Evolutionary conservation across 306 rosid species (phyloP).

Genomic region (Dryas octopetala): DNA sequence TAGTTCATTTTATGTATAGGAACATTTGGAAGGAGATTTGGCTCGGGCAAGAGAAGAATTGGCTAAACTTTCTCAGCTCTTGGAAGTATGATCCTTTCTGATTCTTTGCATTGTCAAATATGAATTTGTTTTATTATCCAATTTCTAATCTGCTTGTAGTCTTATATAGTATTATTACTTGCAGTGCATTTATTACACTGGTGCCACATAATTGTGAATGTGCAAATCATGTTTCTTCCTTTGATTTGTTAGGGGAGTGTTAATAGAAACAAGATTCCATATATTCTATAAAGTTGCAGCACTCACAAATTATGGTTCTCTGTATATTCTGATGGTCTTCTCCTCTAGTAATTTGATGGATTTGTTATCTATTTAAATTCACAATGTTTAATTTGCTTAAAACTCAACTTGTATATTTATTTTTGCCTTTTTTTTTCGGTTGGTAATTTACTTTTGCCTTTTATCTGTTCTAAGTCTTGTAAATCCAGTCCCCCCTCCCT

Average conservation of each 20-base stretch:
- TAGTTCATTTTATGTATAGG: conserved; percentile 35
- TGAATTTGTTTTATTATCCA: background rate
- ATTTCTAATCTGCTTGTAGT: background rate
- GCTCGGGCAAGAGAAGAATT: conserved; percentile 70
- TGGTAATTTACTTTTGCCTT: background rate
- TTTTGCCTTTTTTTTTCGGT: no score
- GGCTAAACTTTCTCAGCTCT: conserved; percentile 59
- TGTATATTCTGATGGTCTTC: background rate
- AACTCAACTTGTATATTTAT: background rate
- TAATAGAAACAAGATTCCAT: background rate
- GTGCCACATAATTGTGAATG: background rate
- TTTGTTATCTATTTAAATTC: background rate
- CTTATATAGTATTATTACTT: background rate
- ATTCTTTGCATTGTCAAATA: conserved; percentile 15
- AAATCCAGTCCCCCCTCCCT: no score
- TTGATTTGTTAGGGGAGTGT: background rate
- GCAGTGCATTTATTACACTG: conserved; percentile 9
- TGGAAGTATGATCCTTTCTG: conserved; percentile 49
- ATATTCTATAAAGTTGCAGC: background rate
- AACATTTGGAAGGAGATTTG: conserved; percentile 80
- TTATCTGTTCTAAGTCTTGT: no score
- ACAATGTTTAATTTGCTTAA: background rate
- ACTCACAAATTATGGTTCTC: background rate
- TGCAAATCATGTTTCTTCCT: background rate
- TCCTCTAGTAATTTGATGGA: background rate